A percentile compares a stretch with the other conserved stretches of the same genome.
These are phyloP conservation scores for Ogataea hybrid DNA, from an alignment of 1,139 yeast species.

Conservation along the genomic window DNA sequence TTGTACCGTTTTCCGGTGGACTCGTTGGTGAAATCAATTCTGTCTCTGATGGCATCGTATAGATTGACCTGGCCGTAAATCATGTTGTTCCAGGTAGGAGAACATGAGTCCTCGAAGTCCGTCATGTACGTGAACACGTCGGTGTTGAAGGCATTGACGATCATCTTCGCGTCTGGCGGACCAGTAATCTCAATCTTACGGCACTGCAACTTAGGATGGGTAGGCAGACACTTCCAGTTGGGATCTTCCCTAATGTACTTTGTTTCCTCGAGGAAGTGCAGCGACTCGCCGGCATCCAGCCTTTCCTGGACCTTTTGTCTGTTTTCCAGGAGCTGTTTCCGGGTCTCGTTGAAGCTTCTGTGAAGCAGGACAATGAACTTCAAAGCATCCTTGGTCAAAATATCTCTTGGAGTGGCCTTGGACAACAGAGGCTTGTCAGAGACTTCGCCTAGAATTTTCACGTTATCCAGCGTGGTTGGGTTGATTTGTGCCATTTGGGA, in stretches of 20 bases:
- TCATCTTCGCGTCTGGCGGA: conserved; percentile 91
- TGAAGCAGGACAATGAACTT: conserved; percentile 71
- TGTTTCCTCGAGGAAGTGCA: conserved; percentile 67
- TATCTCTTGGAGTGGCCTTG: conserved; percentile 44
- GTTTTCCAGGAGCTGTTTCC: conserved; percentile 57
- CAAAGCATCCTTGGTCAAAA: conserved; percentile 56
- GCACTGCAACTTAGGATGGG: conserved; percentile 46
- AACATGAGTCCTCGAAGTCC: conserved; percentile 91
- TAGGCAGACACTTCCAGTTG: conserved; percentile 72
- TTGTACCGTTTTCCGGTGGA: conserved; percentile 44
- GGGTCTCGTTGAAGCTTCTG: conserved; percentile 61
- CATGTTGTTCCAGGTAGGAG: conserved; percentile 94
- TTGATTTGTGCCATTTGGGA: conserved; percentile 27
- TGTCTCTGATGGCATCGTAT: conserved; percentile 79
- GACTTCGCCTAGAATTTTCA: conserved; percentile 62
- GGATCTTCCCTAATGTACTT: conserved; percentile 64
- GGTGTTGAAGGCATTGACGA: conserved; percentile 87
- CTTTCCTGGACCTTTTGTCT: conserved; percentile 58
- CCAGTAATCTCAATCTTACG: conserved; percentile 72
- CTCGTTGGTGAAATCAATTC: conserved; percentile 47
- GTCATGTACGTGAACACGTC: conserved; percentile 92
- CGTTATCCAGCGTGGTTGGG: conserved; percentile 49
- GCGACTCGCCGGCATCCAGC: conserved; percentile 58
- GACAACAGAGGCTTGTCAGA: conserved; percentile 57
- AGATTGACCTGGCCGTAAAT: conserved; percentile 89